Percentiles rank a stretch among this genome's conserved stretches.
phyloP scores from a whole-genome alignment of 2,329 filamentous ascomycete genomes.

The Alternaria incomplexa region DNA sequence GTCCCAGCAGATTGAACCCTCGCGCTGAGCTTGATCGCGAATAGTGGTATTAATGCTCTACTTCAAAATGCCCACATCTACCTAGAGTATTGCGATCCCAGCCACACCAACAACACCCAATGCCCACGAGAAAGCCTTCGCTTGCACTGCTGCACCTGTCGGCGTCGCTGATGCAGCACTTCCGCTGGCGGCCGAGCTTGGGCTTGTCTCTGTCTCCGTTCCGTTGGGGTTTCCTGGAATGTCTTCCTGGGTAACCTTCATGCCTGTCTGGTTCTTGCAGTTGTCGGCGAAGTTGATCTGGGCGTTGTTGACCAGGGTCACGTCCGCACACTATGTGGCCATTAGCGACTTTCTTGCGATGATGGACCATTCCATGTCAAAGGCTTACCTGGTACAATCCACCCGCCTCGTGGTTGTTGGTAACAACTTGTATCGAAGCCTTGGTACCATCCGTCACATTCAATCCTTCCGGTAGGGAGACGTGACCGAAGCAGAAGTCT shows the following conservation, averaged over 20 bases:
- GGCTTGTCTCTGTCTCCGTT: slow-evolving; percentile 37
- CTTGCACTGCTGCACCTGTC: slow-evolving; percentile 35
- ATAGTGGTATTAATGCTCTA: neutral
- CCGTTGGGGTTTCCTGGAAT: slow-evolving; percentile 57
- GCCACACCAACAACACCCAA: slow-evolving; percentile 45
- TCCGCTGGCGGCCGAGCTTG: slow-evolving; percentile 22
- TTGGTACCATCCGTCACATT: slow-evolving; percentile 65
- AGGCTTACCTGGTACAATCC: slow-evolving; percentile 69
- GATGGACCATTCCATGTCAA: neutral
- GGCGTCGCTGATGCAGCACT: slow-evolving; percentile 20
- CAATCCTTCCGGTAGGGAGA: slow-evolving; percentile 60
- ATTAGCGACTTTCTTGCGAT: neutral
- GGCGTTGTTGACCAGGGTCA: slow-evolving; percentile 65
- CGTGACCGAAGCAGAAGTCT: slow-evolving; percentile 68
- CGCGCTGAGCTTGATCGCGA: neutral
- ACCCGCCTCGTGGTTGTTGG: slow-evolving; percentile 62
- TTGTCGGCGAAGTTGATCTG: slow-evolving; percentile 53
- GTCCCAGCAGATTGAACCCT: neutral
- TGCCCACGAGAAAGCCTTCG: slow-evolving; percentile 41
- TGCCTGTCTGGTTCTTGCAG: slow-evolving; percentile 66
- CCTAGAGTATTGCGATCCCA: slow-evolving; percentile 37
- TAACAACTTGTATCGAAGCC: slow-evolving; percentile 73
- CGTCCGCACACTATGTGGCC: slow-evolving; percentile 69
- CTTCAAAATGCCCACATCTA: neutral
- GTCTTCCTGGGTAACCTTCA: slow-evolving; percentile 52